Percentiles rank a stretch among this genome's conserved stretches.
These are phyloP conservation scores for Naegleria lovaniensis DNA, from an alignment of 208 protist species.

Conservation along the genomic window DNA sequence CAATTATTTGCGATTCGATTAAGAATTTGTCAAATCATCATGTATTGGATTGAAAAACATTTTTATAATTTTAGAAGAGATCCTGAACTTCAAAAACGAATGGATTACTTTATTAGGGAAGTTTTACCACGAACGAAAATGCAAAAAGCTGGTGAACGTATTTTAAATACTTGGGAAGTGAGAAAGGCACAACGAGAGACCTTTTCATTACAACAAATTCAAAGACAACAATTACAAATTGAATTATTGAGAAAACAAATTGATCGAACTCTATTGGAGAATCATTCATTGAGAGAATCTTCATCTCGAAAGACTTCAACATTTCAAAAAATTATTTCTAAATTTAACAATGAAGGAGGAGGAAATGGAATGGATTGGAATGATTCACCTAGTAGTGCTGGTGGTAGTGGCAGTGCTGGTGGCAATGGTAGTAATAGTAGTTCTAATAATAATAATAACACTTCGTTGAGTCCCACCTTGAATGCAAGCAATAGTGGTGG, in stretches of 20 bases:
- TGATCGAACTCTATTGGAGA: background rate
- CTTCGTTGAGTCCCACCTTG: too few relatives aligned
- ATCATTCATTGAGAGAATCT: background rate
- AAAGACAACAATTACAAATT: slow-evolving; percentile 9
- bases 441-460: too few relatives aligned
- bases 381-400: too few relatives aligned
- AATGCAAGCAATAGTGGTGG: too few relatives aligned
- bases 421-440: too few relatives aligned
- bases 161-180: background rate
- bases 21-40: background rate
- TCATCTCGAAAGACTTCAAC: background rate
- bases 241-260: background rate
- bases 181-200: background rate
- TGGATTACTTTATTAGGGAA: background rate
- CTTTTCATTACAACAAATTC: background rate
- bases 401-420: too few relatives aligned
- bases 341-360: background rate
- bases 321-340: background rate
- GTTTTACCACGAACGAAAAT: background rate
- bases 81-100: background rate
- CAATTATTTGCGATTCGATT: background rate
- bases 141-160: background rate
- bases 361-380: too few relatives aligned
- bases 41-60: background rate
- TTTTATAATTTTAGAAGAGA: slow-evolving; percentile 17